Evolutionary conservation across 1,284 basidiomycete species (phyloP).

Genomic region (Malassezia sympodialis): DNA sequence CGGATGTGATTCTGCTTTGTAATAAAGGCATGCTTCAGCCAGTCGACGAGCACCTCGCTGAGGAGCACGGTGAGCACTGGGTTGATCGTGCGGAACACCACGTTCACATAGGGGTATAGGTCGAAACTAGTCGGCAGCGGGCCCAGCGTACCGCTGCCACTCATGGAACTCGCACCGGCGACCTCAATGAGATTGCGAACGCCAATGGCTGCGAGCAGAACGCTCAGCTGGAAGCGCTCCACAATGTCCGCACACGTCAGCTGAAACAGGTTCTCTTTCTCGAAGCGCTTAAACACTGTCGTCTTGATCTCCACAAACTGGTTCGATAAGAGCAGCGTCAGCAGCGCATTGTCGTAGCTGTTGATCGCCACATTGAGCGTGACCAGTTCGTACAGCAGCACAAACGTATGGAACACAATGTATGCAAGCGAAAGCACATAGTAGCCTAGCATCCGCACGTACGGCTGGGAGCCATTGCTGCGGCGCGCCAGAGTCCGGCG

Average conservation of each 20-base stretch:
- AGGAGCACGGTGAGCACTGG: conserved; percentile 80
- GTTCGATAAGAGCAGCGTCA: conserved; percentile 89
- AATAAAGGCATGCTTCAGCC: conserved; percentile 99
- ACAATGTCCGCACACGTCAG: conserved; percentile 84
- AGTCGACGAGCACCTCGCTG: conserved; percentile 91
- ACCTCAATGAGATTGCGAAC: conserved; percentile 92
- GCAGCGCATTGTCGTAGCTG: conserved; percentile 89
- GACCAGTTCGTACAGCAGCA: conserved; percentile 93
- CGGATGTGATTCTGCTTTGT: conserved; percentile 85
- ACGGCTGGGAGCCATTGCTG: conserved; percentile 50
- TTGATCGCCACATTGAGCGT: conserved; percentile 95
- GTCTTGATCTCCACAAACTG: conserved; percentile 99
- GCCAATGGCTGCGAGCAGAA: conserved; percentile 86
- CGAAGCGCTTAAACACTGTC: conserved; percentile 97
- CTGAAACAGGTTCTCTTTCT: conserved; percentile 98
- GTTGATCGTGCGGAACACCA: conserved; percentile 79
- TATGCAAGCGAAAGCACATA: conserved; percentile 75
- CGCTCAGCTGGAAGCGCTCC: conserved; percentile 81
- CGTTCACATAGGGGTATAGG: conserved; percentile 47
- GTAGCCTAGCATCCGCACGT: conserved; percentile 68
- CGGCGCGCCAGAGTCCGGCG: conserved; percentile 67
- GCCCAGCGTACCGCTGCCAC: conserved; percentile 53
- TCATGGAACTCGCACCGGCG: conserved; percentile 53
- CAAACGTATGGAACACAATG: conserved; percentile 68
- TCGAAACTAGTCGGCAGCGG: conserved; percentile 52